These are phyloP conservation scores for Triticum turgidum DNA, from an alignment of 176 grass and related monocot species.

Conservation along the genomic window DNA sequence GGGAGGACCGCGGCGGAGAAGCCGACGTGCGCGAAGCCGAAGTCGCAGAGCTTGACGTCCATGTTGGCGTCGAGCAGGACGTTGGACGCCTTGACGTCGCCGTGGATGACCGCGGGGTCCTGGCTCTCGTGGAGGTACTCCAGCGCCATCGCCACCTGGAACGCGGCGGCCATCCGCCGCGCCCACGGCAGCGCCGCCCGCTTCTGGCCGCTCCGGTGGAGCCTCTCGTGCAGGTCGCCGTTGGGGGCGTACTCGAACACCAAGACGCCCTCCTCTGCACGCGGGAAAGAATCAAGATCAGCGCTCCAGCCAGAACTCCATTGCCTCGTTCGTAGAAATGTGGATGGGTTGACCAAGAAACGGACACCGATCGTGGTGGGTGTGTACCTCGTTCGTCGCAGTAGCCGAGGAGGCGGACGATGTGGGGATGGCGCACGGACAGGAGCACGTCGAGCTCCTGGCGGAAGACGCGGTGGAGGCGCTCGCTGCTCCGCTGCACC, in stretches of 20 bases:
- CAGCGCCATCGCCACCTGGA: conserved; percentile 64
- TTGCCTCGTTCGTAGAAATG: not conserved
- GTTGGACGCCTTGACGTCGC: conserved; percentile 81
- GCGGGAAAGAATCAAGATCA: not conserved
- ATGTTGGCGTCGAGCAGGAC: conserved; percentile 54
- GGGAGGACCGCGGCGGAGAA: conserved; percentile 59
- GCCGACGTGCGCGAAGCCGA: conserved; percentile 57
- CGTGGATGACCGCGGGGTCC: conserved; percentile 71
- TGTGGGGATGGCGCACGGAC: conserved; percentile 50
- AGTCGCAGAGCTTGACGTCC: conserved; percentile 81
- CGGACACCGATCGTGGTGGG: too few species aligned
- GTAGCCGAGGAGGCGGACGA: conserved; percentile 66
- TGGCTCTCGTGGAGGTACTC: conserved; percentile 80
- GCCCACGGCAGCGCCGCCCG: conserved; percentile 46
- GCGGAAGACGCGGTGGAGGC: conserved; percentile 55
- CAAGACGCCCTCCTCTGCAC: conserved; percentile 52
- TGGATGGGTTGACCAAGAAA: not conserved
- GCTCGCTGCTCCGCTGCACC: conserved; percentile 66
- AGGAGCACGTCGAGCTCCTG: conserved; percentile 64
- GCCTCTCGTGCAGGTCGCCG: conserved; percentile 54
- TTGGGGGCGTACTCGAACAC: conserved; percentile 67
- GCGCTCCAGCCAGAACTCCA: not conserved
- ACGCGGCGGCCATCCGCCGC: conserved; percentile 61
- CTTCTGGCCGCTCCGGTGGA: conserved; percentile 26
- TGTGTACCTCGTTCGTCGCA: conserved; percentile 54